Evolutionary conservation across 75 land plant species (phyloP), one percentile per base, ranked within the genome.

Genomic region (Cupressus sempervirens): DNA sequence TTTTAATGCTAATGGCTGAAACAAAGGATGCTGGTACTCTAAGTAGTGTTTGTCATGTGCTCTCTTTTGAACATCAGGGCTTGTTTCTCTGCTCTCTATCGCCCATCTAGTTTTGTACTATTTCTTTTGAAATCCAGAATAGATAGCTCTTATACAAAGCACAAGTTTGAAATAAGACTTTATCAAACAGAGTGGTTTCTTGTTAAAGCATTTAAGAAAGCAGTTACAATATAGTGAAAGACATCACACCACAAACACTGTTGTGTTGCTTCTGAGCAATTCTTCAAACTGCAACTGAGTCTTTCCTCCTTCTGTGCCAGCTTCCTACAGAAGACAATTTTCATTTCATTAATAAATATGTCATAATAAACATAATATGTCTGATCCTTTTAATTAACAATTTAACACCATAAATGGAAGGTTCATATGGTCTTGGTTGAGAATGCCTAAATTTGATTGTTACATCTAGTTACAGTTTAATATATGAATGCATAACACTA

Each of bases 271-370:
- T 91, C 96, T 98, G 77, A 98, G 90, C 75, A 98, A 83, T 53
- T 98, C 99, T 84, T 98, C 99, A 89, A 95, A 98, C 85, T 96
- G 99, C 89, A 94, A 62, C 81, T 92, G 97, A 36, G 92, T 93
- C 84, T 93, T 98, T 35, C 97, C 99, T 80, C 94, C 95, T 80
- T 94, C 99, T 16, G 91, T 88, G 80, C 97, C 94, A 85, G 98
- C 95, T 96, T 98, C 99, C 99, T 98, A 89, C 81, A 79, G n/a
- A 79, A 26, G 48, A 10, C n/a, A 79, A 43, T 43, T 79, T 79
- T 43, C n/a, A 41, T 79, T 26, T 41, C 48, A 26, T 79, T 48
- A 68, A 73, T 23, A 35, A 77, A 43, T 43, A 79, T 15, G 32
- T 13, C 54, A 82, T 7, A 82, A 45, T 32, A 20, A 82, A 15